Evolutionary conservation across 148 eudicot genomes (phyloP), one percentile per base, ranked within the genome.

Genomic region (Silene latifolia): DNA sequence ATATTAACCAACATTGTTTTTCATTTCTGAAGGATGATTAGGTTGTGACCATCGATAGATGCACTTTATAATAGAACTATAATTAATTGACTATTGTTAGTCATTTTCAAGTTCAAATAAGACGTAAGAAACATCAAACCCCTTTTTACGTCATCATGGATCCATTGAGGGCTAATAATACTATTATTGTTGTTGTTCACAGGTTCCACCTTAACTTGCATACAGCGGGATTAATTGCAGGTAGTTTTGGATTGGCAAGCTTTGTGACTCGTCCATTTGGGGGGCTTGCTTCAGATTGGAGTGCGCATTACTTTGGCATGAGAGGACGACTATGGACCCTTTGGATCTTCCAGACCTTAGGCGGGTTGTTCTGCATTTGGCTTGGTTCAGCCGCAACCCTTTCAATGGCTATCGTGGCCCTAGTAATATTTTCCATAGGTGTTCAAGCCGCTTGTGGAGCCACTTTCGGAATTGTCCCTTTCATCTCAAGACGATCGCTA

Each of bases 131-230:
- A 39, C 44, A 6, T 39, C 0, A 1, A 39, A 39, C 44, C 8
- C 6, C 8, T 39, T 0, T 39, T 39, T 39, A 7, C 44, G 8
- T 39, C 0, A 39, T 0, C 44, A 39, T 39, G 6, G 8, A 39
- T 5, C 44, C 9, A 39, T 14, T 17, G 18, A 32, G 19, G 17
- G 65, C 35, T 32, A 18, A 19, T 20, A 53, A 19, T 20, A 53
- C 20, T 21, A 54, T 44, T 20, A 53, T 20, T 21, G 71, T 44
- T 9, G 3, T n/a, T 67, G 24, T 21, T 5, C 14, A 46, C 57
- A 69, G 72, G 72, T 69, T 69, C 15, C 11, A 69, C 72, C 72
- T 69, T 4, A 47, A 46, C 32, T 48, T 69, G 29, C 72, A 69
- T 13, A 69, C 29, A 0, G 72, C 72, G 4, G 72, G 72, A 47